These are phyloP conservation scores for Auxenochlorella pyrenoidosa DNA, from an alignment of 139 green algal species.

Conservation along the genomic window DNA sequence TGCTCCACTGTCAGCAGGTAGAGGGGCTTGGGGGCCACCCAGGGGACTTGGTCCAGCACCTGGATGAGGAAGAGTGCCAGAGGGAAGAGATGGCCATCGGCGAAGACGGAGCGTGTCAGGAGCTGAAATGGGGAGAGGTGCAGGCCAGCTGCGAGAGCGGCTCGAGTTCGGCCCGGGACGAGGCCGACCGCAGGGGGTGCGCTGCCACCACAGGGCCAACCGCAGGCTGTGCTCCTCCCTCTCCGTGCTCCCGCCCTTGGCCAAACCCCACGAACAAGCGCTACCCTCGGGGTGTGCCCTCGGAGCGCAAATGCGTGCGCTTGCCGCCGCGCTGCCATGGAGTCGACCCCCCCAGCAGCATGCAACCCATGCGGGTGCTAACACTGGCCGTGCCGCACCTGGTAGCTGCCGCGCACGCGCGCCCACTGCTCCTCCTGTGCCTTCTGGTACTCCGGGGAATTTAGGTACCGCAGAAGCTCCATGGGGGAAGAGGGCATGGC, in stretches of 20 bases:
- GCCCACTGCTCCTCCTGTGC: conserved; percentile 42
- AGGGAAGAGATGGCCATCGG: not conserved
- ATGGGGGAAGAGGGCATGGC: conserved; percentile 43
- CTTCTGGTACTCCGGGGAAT: conserved; percentile 46
- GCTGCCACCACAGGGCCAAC: no score
- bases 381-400: conserved; percentile 23
- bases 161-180: no score
- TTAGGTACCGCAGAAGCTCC: conserved; percentile 54
- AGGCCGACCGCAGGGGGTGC: no score
- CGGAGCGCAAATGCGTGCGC: not conserved
- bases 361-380: not conserved
- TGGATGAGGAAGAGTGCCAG: conserved; percentile 20
- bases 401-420: conserved; percentile 53
- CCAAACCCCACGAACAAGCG: no score
- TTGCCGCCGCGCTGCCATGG: not conserved
- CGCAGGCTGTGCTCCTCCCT: not conserved
- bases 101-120: no score
- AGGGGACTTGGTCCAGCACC: conserved; percentile 72
- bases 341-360: not conserved
- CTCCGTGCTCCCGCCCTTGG: not conserved
- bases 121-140: no score
- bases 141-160: no score
- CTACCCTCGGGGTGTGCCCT: no score
- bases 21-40: conserved; percentile 69
- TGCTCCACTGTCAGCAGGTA: conserved; percentile 61